These are phyloP conservation scores for Vitis riparia DNA, from an alignment of 164 flowering plant genomes.

Conservation along the genomic window DNA sequence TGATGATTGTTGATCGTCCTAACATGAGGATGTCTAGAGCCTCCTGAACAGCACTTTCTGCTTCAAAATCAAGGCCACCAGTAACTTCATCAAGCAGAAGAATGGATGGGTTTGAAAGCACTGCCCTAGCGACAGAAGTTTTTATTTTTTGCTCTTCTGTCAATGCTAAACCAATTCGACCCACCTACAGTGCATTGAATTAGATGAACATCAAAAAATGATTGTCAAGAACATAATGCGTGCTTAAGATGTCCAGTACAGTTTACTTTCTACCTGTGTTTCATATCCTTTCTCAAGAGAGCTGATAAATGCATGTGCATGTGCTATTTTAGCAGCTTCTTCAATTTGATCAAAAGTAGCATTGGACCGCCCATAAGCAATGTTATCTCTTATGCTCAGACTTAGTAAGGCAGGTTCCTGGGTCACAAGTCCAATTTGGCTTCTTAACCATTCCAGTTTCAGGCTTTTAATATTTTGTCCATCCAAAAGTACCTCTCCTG, in stretches of 20 bases:
- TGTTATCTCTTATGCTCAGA: conserved; percentile 90
- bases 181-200: conserved; percentile 58
- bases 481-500: conserved; percentile 97
- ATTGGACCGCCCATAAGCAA: conserved; percentile 83
- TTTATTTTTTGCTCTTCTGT: conserved; percentile 95
- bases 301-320: conserved; percentile 94
- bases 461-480: conserved; percentile 91
- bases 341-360: conserved; percentile 86
- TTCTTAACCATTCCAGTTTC: conserved; percentile 89
- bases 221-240: neutral
- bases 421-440: conserved; percentile 93
- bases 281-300: conserved; percentile 89
- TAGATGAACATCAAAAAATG: neutral
- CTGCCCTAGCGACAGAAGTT: conserved; percentile 93
- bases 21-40: conserved; percentile 94
- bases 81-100: conserved; percentile 90
- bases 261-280: conserved; percentile 59
- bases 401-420: conserved; percentile 98
- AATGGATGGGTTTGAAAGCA: conserved; percentile 89
- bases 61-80: conserved; percentile 87
- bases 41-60: conserved; percentile 91
- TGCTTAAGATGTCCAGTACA: neutral
- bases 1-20: conserved; percentile 93
- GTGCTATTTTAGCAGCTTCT: conserved; percentile 98
- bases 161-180: conserved; percentile 80